A percentile compares a stretch with the other conserved stretches of the same genome.
Conservation (phyloP, 2,329 filamentous ascomycete species). For the Stagonosporopsis cucurbitacearum region DNA sequence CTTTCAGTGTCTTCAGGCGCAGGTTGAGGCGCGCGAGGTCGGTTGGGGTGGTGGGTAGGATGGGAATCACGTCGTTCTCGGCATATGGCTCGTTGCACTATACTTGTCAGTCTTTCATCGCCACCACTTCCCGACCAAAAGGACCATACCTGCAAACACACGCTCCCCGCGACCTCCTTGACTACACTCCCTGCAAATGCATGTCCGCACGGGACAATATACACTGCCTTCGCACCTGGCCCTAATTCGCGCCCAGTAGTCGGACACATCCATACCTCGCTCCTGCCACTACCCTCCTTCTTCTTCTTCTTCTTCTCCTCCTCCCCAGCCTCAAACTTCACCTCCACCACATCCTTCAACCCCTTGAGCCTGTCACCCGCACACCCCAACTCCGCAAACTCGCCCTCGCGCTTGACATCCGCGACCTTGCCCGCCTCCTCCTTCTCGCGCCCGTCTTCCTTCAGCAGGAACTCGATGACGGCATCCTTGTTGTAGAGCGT, state of each 20-base stretch:
- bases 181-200: slow-evolving; percentile 89
- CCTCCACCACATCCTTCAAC: slow-evolving; percentile 83
- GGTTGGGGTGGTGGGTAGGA: slow-evolving; percentile 73
- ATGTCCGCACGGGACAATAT: slow-evolving; percentile 93
- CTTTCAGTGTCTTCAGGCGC: slow-evolving; percentile 71
- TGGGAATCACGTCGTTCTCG: slow-evolving; percentile 78
- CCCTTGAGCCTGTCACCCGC: slow-evolving; percentile 72
- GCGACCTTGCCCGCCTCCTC: slow-evolving; percentile 58
- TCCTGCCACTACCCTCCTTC: slow-evolving; percentile 51
- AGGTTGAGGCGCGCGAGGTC: slow-evolving; percentile 73
- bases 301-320: slow-evolving; percentile 50
- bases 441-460: slow-evolving; percentile 63
- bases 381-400: slow-evolving; percentile 54
- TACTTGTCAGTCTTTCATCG: slow-evolving; percentile 14
- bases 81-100: slow-evolving; percentile 79
- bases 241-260: slow-evolving; percentile 88
- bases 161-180: slow-evolving; percentile 74
- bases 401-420: slow-evolving; percentile 63
- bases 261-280: slow-evolving; percentile 78
- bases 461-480: slow-evolving; percentile 72
- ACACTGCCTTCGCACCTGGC: slow-evolving; percentile 78
- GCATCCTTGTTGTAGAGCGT: slow-evolving; percentile 95
- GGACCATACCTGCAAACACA: slow-evolving; percentile 61
- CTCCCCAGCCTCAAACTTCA: slow-evolving; percentile 69
- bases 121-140: neutral